phyloP scores from a whole-genome alignment of 345 rosid species.

The Camelina neglecta region DNA sequence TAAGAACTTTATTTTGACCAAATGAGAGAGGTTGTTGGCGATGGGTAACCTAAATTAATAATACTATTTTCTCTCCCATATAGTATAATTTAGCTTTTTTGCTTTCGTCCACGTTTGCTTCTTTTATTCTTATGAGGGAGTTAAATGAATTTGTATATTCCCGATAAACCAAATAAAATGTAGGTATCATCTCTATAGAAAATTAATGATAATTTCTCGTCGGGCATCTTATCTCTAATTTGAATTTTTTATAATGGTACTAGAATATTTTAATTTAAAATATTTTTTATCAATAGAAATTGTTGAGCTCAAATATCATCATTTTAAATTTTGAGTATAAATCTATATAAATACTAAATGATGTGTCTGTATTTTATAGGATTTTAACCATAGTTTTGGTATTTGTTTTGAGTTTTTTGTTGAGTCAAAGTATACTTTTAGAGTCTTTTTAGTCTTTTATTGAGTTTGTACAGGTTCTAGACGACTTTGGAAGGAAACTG shows the following conservation, averaged over 20 bases:
- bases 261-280: no score
- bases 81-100: slow-evolving; percentile 6
- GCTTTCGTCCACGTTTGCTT: slow-evolving; percentile 33
- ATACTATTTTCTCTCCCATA: neutral
- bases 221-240: slow-evolving; percentile 12
- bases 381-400: no score
- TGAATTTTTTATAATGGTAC: neutral
- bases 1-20: slow-evolving; percentile 31
- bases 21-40: slow-evolving; percentile 60
- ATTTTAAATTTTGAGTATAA: no score
- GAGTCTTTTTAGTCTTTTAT: no score
- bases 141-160: slow-evolving; percentile 32
- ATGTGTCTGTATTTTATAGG: no score
- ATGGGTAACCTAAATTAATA: slow-evolving; percentile 66
- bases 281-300: no score
- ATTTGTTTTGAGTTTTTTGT: no score
- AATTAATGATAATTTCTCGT: neutral
- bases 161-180: slow-evolving; percentile 24
- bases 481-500: no score
- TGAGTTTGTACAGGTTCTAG: no score
- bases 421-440: no score
- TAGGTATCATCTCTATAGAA: neutral
- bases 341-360: no score
- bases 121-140: neutral
- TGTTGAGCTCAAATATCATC: no score